phyloP scores from a whole-genome alignment of 257 asterid genomes.

The Solanum virginianum region DNA sequence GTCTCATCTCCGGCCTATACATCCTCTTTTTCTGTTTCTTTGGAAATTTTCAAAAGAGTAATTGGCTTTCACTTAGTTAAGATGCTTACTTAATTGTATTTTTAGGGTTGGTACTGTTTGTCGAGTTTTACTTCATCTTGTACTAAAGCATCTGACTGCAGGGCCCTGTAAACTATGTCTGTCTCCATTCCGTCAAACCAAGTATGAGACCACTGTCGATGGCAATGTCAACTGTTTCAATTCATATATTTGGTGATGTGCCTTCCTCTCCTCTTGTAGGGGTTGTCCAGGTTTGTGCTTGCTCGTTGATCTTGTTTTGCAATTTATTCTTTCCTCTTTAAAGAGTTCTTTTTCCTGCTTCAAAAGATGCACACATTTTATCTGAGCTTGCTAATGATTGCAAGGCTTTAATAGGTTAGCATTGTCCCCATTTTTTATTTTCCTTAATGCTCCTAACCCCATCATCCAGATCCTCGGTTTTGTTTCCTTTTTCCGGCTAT shows the following conservation, averaged over 20 bases:
- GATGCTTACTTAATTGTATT: background rate
- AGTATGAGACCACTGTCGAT: slow-evolving; percentile 83
- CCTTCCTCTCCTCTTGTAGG: slow-evolving; percentile 97
- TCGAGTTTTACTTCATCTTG: background rate
- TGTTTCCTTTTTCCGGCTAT: background rate
- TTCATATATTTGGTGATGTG: slow-evolving; percentile 88
- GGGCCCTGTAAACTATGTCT: slow-evolving; percentile 93
- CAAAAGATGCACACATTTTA: background rate
- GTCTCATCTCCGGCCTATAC: background rate
- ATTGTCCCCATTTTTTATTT: background rate
- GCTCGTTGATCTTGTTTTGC: background rate
- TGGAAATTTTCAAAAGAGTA: background rate
- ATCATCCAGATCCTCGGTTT: background rate
- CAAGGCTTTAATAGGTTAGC: background rate
- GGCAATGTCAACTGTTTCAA: slow-evolving; percentile 78
- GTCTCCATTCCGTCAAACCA: slow-evolving; percentile 83
- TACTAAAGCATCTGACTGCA: slow-evolving; percentile 14
- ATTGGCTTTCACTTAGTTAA: background rate
- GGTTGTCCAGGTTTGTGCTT: slow-evolving; percentile 60
- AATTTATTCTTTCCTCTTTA: background rate
- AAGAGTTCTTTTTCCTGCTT: background rate
- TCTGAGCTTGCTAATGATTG: background rate
- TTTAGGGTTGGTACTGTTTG: background rate
- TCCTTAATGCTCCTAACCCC: background rate
- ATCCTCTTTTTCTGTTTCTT: background rate